Evolutionary conservation across 2,329 filamentous ascomycete species (phyloP).

Genomic region (Colletotrichum brevisporum): DNA sequence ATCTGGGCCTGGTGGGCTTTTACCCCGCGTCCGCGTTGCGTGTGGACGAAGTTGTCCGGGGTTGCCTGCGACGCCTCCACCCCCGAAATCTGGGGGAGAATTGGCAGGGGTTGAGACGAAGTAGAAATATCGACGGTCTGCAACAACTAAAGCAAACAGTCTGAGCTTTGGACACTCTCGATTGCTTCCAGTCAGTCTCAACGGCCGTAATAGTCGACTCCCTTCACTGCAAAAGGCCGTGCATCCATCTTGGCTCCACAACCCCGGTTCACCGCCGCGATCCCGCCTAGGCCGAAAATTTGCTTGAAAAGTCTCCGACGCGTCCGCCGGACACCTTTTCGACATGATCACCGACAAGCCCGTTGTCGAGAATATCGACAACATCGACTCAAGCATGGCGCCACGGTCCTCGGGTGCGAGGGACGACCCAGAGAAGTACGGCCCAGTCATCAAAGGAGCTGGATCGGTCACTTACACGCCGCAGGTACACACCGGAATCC

Average conservation of each 20-base stretch:
- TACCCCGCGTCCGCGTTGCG: constrained; percentile 36
- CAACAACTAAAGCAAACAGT: not conserved
- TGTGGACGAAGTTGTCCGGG: constrained; percentile 29
- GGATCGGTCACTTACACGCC: not conserved
- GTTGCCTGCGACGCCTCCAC: constrained; percentile 24
- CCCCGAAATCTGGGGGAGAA: constrained; percentile 2
- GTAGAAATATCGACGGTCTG: constrained; percentile 21
- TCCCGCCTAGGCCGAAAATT: constrained; percentile 16
- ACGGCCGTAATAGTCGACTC: not conserved
- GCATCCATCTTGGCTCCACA: not conserved
- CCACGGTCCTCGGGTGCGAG: constrained; percentile 13
- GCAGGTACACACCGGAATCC: constrained; percentile 7
- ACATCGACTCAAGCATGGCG: constrained; percentile 21
- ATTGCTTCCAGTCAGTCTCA: too few species aligned
- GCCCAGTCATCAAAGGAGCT: too few species aligned
- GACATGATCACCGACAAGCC: constrained; percentile 29
- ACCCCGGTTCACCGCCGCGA: constrained; percentile 2
- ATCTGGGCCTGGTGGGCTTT: constrained; percentile 25
- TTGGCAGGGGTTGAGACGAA: constrained; percentile 2
- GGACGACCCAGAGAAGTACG: constrained; percentile 25
- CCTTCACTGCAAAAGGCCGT: not conserved
- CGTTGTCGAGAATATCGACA: constrained; percentile 27
- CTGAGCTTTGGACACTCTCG: not conserved
- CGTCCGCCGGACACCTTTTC: not conserved
- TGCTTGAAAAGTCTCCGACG: constrained; percentile 9